Conservation (phyloP, 257 asterid species). For the Misopates orontium region DNA sequence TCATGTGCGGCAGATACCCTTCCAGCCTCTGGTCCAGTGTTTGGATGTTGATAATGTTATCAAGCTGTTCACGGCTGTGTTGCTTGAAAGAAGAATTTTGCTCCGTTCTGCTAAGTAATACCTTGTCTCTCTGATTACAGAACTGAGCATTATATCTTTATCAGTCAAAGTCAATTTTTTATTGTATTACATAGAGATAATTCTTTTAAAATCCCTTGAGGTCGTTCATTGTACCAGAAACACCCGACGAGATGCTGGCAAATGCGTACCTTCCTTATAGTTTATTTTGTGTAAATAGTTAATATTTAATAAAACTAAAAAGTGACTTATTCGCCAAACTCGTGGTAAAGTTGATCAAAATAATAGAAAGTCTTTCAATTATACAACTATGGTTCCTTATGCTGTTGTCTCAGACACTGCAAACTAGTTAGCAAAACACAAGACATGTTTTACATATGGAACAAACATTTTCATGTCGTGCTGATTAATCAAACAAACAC, state of each 20-base stretch:
- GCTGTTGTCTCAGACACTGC: not conserved
- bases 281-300: not conserved
- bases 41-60: slow-evolving; percentile 94
- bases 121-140: not conserved
- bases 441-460: not conserved
- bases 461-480: not conserved
- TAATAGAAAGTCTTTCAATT: not conserved
- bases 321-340: not conserved
- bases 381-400: not conserved
- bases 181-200: not conserved
- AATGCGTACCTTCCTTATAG: not conserved
- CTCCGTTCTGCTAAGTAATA: slow-evolving; percentile 87
- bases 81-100: slow-evolving; percentile 93
- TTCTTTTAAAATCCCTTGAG: not conserved
- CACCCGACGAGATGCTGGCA: not conserved
- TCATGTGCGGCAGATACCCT: slow-evolving; percentile 73
- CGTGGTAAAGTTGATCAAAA: not conserved
- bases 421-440: not conserved
- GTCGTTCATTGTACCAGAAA: not conserved
- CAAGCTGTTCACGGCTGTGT: slow-evolving; percentile 84
- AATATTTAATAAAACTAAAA: not conserved
- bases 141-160: not conserved
- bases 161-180: not conserved
- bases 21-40: slow-evolving; percentile 96
- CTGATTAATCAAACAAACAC: not conserved